Evolutionary conservation across 2,329 filamentous ascomycete species (phyloP).

Genomic region (Aspergillus aculeatus): DNA sequence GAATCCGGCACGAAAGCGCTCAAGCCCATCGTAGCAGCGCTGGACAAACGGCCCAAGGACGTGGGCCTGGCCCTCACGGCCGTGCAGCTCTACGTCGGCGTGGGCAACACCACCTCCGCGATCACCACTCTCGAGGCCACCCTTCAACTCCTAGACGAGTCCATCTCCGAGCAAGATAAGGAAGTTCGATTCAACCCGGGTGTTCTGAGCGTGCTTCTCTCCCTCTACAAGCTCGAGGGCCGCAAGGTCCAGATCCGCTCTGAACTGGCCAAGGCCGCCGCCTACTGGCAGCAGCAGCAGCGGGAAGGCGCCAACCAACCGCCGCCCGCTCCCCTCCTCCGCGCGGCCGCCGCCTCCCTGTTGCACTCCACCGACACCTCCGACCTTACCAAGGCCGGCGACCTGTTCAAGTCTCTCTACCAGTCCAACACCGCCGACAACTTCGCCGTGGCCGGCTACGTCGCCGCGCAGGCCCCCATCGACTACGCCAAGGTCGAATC

Average conservation of each 20-base stretch:
- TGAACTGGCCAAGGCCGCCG: slow-evolving; percentile 75
- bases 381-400: slow-evolving; percentile 68
- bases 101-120: slow-evolving; percentile 70
- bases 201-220: slow-evolving; percentile 74
- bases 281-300: slow-evolving; percentile 70
- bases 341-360: slow-evolving; percentile 78
- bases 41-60: slow-evolving; percentile 74
- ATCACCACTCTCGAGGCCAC: slow-evolving; percentile 74
- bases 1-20: slow-evolving; percentile 66
- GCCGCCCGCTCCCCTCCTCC: slow-evolving; percentile 65
- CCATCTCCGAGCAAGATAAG: slow-evolving; percentile 54
- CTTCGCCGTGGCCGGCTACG: slow-evolving; percentile 74
- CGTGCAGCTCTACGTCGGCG: slow-evolving; percentile 75
- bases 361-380: slow-evolving; percentile 69
- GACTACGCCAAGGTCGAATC: slow-evolving; percentile 38
- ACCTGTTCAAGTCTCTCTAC: slow-evolving; percentile 75
- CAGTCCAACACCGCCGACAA: slow-evolving; percentile 63
- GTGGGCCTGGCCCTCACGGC: slow-evolving; percentile 77
- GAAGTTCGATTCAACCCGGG: slow-evolving; percentile 81
- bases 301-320: slow-evolving; percentile 40
- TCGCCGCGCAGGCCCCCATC: slow-evolving; percentile 71
- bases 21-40: slow-evolving; percentile 65
- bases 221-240: slow-evolving; percentile 73
- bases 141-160: slow-evolving; percentile 67
- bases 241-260: slow-evolving; percentile 69